Base-by-base conservation (phyloP, 495 filamentous ascomycete genomes). In the Patellaria atrata region DNA sequence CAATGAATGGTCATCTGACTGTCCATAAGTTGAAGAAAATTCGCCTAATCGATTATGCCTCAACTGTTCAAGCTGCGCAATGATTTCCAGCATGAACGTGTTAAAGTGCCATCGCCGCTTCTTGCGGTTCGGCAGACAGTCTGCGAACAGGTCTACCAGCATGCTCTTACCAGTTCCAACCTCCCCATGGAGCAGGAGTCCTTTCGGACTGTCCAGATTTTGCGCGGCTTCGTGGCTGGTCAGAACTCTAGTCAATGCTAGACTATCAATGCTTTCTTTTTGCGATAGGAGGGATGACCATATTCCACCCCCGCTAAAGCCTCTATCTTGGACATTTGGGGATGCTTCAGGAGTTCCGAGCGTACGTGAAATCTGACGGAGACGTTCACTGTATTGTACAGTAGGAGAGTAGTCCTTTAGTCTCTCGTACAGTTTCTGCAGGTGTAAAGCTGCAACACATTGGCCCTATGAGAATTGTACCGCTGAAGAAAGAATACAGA, bases 101-200 rank as follows among this genome's bases (percentile, higher is more conserved):
- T 78, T 77, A 54, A 79, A 82, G 50, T 82, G 75, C 70, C 72
- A 81, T 36, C 76, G 56, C 34, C 64, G 61, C 54, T 84, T 82
- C 44, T 68, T 69, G 11, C 57, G 53, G 11, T 65, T 78, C 3
- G 79, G 79, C 4, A 82, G 52, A 30, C 70, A 72, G 31, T 78
- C 72, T 11, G 71, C 71, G 19, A 83, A 68, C 7, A 82, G 56
- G 45, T 82, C 77, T 1, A 78, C 58, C 3, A 83, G 62, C 68
- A 83, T 77, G 6, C 63, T 70, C 50, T 80, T 82, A 3, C 77
- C 75, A 0, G 71, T 78, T 7, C 78, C 77, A 4, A 83, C 77
- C 39, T 79, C 75, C 1, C 77, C 75, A 18, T 77, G 74, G 3
- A 82, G 58, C 28, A 80, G 66, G 7, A 83, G 53, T 0, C 77